Conservation (phyloP, 805 yeast genomes). For the Groenewaldozyma tartarivorans region DNA sequence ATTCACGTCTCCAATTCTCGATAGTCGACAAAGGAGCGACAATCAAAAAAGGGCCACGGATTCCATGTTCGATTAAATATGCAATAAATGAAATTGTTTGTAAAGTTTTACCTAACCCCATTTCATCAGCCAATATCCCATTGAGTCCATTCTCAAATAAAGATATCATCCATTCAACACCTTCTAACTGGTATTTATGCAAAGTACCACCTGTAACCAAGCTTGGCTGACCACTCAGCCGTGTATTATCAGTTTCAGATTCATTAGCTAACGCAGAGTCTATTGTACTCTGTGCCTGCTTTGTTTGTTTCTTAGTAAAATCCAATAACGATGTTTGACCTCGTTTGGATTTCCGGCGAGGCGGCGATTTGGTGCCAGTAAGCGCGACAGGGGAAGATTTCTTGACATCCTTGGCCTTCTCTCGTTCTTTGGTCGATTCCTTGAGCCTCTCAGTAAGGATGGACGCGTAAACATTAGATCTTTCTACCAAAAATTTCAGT, state of each 20-base stretch:
- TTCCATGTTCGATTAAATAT: constrained; percentile 59
- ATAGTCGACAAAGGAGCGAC: constrained; percentile 93
- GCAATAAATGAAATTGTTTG: constrained; percentile 84
- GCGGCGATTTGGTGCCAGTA: constrained; percentile 4
- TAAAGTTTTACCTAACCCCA: constrained; percentile 93
- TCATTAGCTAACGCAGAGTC: not conserved
- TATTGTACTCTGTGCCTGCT: constrained; percentile 8
- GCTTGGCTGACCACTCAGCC: constrained; percentile 38
- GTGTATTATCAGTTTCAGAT: not conserved
- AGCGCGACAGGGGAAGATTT: constrained; percentile 2
- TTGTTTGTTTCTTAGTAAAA: constrained; percentile 11
- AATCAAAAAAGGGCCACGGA: constrained; percentile 76
- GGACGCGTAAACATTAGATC: constrained; percentile 78
- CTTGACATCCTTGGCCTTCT: constrained; percentile 8
- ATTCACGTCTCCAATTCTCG: constrained; percentile 74
- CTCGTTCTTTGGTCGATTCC: constrained; percentile 3
- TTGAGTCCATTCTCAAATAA: constrained; percentile 88
- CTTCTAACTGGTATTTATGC: constrained; percentile 82
- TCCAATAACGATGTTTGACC: constrained; percentile 5
- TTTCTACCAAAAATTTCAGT: constrained; percentile 67
- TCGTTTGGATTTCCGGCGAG: not conserved
- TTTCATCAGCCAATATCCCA: constrained; percentile 94
- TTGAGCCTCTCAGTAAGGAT: constrained; percentile 71
- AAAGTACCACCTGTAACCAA: constrained; percentile 47
- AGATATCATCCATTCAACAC: constrained; percentile 83